Evolutionary conservation across 495 filamentous ascomycete species (phyloP), one percentile per base, ranked within the genome.

Genomic region (Aspergillus saccharolyticus): DNA sequence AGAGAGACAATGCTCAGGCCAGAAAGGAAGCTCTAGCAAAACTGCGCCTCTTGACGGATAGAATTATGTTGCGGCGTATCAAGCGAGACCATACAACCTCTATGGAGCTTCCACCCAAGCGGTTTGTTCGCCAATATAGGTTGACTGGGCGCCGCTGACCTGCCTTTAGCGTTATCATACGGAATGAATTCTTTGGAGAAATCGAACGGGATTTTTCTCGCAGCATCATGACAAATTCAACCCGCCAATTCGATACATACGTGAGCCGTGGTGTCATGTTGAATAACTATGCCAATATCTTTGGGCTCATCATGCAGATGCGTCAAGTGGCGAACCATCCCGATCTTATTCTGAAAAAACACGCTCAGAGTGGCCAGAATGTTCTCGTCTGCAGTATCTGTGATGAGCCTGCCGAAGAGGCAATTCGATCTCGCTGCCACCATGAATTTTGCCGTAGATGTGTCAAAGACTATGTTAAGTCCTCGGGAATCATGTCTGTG

Each of bases 381-480:
- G 80, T 96, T 22, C 76, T 96, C 28, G 89, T 96, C 8, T 97
- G 94, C 73, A 85, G 83, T 67, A 89, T 98, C 63, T 98, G 94
- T 66, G 93, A 97, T 71, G 92, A 97, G 65, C 85, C 90, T 50
- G 94, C 93, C 2, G 94, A 97, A 66, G 92, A 96, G 67, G 89
- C 91, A 20, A 92, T 98, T 63, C 85, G 89, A 42, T 96, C 91
- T 53, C 82, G 84, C 57, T 98, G 94, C 73, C 89, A 86, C 63
- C 94, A 98, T 66, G 91, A 96, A 58, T 98, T 97, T 74, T 98
- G 94, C 72, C 89, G 94, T 18, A 78, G 84, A 33, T 98, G 94
- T 66, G 90, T 87, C 22, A 89, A 87, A 63, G 86, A 87, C 64
- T 97, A 95, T 64, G 77, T 97, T 55, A 75, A 83, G 45, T 88